Evolutionary conservation across 345 rosid species (phyloP).

Genomic region (Pistacia atlantica): DNA sequence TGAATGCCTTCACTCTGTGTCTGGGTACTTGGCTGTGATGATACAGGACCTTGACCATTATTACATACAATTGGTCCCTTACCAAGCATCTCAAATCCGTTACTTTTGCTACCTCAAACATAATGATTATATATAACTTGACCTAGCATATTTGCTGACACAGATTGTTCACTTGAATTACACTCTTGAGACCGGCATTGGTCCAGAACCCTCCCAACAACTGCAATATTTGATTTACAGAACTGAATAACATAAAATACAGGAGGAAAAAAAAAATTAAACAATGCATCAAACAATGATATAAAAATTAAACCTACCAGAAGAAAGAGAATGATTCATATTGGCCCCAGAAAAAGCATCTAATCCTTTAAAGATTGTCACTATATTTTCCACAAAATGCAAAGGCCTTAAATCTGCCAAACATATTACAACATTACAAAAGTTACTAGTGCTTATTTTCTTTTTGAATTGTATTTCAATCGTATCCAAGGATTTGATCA

Average conservation of each 20-base stretch:
- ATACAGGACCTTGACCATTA: conserved; percentile 16
- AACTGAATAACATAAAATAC: neutral
- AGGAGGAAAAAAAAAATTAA: neutral
- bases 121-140: conserved; percentile 6
- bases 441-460: too few relatives aligned
- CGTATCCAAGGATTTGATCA: neutral
- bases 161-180: conserved; percentile 17
- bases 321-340: conserved; percentile 26
- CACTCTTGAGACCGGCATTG: conserved; percentile 11
- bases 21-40: conserved; percentile 26
- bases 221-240: conserved; percentile 14
- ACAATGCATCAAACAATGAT: neutral
- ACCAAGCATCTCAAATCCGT: conserved; percentile 26
- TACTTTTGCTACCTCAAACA: conserved; percentile 24
- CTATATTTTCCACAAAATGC: conserved; percentile 57
- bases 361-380: conserved; percentile 65
- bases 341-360: conserved; percentile 50
- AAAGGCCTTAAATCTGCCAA: conserved; percentile 57
- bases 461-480: neutral
- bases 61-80: conserved; percentile 19
- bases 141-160: neutral
- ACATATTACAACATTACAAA: neutral
- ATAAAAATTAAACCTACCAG: conserved; percentile 27
- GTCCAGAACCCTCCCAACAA: conserved; percentile 12
- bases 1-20: conserved; percentile 13